Base-by-base conservation (phyloP, 176 grass and related monocot species). In the Pontederia crassipes region DNA sequence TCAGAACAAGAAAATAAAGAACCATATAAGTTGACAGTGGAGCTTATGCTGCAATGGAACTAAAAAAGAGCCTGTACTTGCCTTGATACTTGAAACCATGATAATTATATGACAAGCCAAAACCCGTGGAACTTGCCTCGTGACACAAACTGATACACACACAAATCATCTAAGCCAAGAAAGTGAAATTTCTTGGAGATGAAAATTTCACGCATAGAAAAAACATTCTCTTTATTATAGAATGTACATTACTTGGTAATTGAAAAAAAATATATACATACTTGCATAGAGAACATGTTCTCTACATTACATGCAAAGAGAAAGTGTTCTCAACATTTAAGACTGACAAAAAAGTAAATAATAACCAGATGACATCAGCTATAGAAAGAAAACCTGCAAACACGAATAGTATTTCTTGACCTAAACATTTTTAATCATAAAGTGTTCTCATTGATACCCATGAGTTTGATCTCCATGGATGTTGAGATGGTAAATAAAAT, bases 81-180 rank as follows among this genome's bases (percentile, higher is more conserved):
- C 70, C 65, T 80, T 85, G 70, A 69, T 77, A 90, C 79, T 82
- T 86, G 65, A 32, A 64, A 82, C 55, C 70, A 83, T 62, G 58
- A 75, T 69, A 18, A 78, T 64, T 59, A 62, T 74, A 82, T 60
- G 78, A 66, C 75, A 71, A 55, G 74, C 58, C 83, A 77, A 78
- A 59, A 62, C 66, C 58, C 71, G 80, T 66, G 72, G 71, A 35
- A 77, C 60, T 68, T 82, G 62, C 46, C 76, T 74, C 66, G 16
- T 10, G 51, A 51, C 75, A 74, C 65, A 67, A 67, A 65, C 55
- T 62, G 57, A 46, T 54, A 58, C 51, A 24, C 20, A 24, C 20
- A 24, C 20, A 24, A 24, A 63, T 48, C 28, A 74, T 27, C 54
- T 65, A 67, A 58, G 77, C 51, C 76, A 56, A 51, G 3, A 78